Evolutionary conservation across 2,329 filamentous ascomycete species (phyloP).

Genomic region (Colletotrichum endophyticum): DNA sequence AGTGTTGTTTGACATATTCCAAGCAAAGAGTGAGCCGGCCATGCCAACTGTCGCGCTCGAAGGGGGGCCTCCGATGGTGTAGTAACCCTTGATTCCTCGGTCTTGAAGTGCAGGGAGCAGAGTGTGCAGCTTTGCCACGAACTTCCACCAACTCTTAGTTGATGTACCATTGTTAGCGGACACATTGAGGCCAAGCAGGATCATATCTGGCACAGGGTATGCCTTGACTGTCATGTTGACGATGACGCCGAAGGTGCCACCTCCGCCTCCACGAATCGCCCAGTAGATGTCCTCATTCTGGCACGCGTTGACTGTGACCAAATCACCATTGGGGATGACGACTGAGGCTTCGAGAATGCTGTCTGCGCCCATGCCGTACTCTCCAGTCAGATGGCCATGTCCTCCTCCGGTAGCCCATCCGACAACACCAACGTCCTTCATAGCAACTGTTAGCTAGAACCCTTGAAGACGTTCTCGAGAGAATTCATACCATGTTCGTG

Average conservation of each 20-base stretch:
- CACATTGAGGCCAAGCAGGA: neutral
- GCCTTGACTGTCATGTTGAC: conserved; percentile 52
- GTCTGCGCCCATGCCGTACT: conserved; percentile 53
- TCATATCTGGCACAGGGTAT: conserved; percentile 34
- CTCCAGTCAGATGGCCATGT: conserved; percentile 42
- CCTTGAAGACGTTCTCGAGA: neutral
- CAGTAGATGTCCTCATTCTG: conserved; percentile 57
- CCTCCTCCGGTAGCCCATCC: conserved; percentile 59
- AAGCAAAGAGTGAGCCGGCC: neutral
- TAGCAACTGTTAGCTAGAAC: fast-evolving
- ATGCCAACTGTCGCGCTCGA: neutral
- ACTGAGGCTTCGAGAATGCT: conserved; percentile 48
- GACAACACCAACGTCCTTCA: conserved; percentile 60
- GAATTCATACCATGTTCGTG: conserved; percentile 24
- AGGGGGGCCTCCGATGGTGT: neutral
- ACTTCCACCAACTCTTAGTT: neutral
- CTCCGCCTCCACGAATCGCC: conserved; percentile 55
- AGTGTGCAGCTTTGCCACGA: neutral
- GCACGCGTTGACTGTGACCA: conserved; percentile 43
- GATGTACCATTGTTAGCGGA: neutral
- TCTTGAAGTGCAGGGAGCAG: neutral
- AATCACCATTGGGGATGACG: conserved; percentile 44
- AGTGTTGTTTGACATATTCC: neutral
- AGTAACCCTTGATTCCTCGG: neutral
- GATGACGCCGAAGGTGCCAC: conserved; percentile 56